Conservation (phyloP, 2,329 filamentous ascomycete species). For the Cordyceps farinosa region DNA sequence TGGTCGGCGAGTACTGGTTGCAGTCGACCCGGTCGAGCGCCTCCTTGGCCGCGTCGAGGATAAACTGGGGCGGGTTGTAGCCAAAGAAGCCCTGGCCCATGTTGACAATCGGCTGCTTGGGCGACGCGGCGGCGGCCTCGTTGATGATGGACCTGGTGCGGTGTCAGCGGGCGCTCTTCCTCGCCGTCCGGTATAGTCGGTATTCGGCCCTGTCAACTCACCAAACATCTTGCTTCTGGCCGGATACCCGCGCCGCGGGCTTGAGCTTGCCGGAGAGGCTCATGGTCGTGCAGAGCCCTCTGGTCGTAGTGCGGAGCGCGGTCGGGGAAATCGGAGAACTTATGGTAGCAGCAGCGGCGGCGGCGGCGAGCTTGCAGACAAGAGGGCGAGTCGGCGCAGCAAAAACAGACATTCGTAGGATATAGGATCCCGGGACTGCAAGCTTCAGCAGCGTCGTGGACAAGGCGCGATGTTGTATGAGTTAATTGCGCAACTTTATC, state of each 20-base stretch:
- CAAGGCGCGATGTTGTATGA: not conserved
- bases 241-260: constrained; percentile 48
- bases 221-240: constrained; percentile 52
- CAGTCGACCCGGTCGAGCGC: constrained; percentile 90
- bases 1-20: constrained; percentile 97
- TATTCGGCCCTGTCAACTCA: constrained; percentile 27
- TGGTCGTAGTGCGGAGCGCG: constrained; percentile 10
- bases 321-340: not conserved
- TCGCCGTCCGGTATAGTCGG: too few relatives aligned
- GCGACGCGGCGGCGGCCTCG: constrained; percentile 60
- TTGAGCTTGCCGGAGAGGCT: constrained; percentile 43
- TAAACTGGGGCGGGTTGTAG: constrained; percentile 90
- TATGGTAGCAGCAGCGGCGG: not conserved
- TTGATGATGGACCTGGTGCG: constrained; percentile 59
- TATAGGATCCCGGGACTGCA: too few relatives aligned
- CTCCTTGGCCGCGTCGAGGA: constrained; percentile 84
- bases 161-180: too few relatives aligned
- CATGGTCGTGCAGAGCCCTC: constrained; percentile 35
- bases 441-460: not conserved
- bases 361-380: constrained; percentile 4
- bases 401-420: constrained; percentile 3
- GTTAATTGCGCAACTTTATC: constrained; percentile 3
- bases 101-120: constrained; percentile 62
- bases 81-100: constrained; percentile 71
- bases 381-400: constrained; percentile 2